Base-by-base conservation (phyloP, 2,329 filamentous ascomycete species). In the Ophiocordyceps unilateralis region DNA sequence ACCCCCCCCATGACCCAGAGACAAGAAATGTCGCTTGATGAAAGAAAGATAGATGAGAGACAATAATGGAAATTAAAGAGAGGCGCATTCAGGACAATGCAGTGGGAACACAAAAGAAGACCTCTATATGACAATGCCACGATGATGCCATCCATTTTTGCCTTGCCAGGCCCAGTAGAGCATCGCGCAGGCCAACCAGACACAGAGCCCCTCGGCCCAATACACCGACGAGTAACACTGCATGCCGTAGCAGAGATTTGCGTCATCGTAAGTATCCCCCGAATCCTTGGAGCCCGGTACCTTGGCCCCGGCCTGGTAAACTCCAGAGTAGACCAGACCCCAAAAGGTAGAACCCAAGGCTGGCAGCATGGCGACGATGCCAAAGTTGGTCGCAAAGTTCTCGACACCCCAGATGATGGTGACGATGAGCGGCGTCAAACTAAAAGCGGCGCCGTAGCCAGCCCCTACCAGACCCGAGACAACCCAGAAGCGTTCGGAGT, bases 361-460 rank as follows among this genome's bases (percentile, higher is more conserved):
- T 3, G 91, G 91, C 44, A 89, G 79, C 69, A 93, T 91, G 37
- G 88, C 87, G 8, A 96, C 78, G 47, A 96, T 88, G 10, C 91
- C 91, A 78, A 89, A 98, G 54, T 98, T 96, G 0, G 91, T 98
- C 45, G 86, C 91, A 57, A 98, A 96, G 58, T 96, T 98, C 66
- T 96, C 88, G 0, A 94, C 87, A 22, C 91, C 91, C 91, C 91
- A 98, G 39, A 98, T 89, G 10, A 95, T 87, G n/a, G 81, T 86
- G 51, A 95, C 82, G 44, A 96, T 84, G 49, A 96, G 88, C 2
- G 91, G 91, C 0, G 83, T 83, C 6, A 96, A 72, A 40, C 78
- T 83, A 66, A 96, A 98, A 20, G 88, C 76, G 26, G 88, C 88
- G 39, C 91, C 91, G 56, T 98, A 96, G 39, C 91, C 91, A 1